Base-by-base conservation (phyloP, 495 filamentous ascomycete species). In the Aspergillus egyptiacus region DNA sequence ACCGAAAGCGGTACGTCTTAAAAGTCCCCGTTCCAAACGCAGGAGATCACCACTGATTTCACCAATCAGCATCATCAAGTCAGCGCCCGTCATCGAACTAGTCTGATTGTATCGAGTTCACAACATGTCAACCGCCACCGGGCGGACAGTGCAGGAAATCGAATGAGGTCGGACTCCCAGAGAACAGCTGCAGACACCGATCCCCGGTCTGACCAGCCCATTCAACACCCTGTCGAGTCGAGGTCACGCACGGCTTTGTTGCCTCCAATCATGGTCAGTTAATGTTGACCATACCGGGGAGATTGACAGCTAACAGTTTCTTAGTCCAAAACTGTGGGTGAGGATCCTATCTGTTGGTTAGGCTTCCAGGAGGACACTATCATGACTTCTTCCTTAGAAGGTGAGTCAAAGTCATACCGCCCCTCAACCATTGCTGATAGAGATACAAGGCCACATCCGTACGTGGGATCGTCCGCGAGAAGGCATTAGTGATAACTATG, bases 351-450 rank as follows among this genome's bases (percentile, higher is more conserved):
- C 38, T 86, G 79, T 60, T 96, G 91, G 87, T 60, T 98, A 14
- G 84, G 82, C 9, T 98, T 98, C 59, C 87, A 89, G 51, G 85
- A 95, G 64, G 83, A 95, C 59, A 84, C 83, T 22, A 91, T 98
- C 34, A 80, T 96, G 57, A 95, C 89, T n/a, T 85, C 86, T 48
- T 96, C 90, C 60, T 82, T 84, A 55, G 81, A 81, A 68, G 90
- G 89, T 93, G 68, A 66, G 41, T 50, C 18, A 50, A 58, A n/a
- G n/a, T n/a, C n/a, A n/a, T n/a, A n/a, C n/a, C n/a, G n/a, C n/a
- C n/a, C n/a, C n/a, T n/a, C n/a, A n/a, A 39, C 23, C 35, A 43
- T 44, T 14, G 43, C 10, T 30, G 25, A 14, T 35, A 37, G 23
- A 14, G 40, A n/a, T 7, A 59, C 38, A 51, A 91, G 90, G 90